Evolutionary conservation across 2,329 filamentous ascomycete species (phyloP), one percentile per base, ranked within the genome.

Genomic region (Pseudogymnoascus pannorum): DNA sequence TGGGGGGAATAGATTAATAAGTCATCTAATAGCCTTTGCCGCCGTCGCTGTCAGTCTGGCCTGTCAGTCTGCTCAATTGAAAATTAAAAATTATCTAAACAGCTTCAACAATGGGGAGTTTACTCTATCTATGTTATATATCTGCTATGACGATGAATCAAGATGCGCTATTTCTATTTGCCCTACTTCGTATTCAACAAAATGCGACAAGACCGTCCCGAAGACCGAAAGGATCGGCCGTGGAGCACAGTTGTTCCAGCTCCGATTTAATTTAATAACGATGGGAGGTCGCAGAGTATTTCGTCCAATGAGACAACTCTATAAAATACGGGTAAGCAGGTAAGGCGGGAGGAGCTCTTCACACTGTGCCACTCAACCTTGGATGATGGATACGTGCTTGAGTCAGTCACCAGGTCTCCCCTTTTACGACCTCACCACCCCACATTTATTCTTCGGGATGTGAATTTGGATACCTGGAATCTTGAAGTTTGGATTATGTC

Each of bases 201-300:
- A 14, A 7, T 26, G 29, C 44, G 18, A 54, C n/a, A 31, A 31
- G 12, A n/a, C n/a, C 18, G 9, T 2, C 44, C 44, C 18, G 44
- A 54, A 54, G 24, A 54, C 24, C 9, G n/a, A 18, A 31, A 31
- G 8, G 44, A 31, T 31, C n/a, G 5, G 7, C 22, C 5, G 9
- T 54, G 44, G 44, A 54, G 8, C 44, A 31, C 44, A 16, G 44
- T 51, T 54, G 24, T 31, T 54, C 44, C 44, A 54, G n/a, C n/a
- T 54, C 24, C 44, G 44, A 16, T 29, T 54, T 29, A 54, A 54
- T 54, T 54, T 31, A 3, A n/a, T 31, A 29, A 54, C n/a, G 22
- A 26, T n/a, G 16, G 5, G n/a, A 14, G 31, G n/a, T 54, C n/a
- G 44, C 24, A 54, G 18, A n/a, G 31, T 6, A 18, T 31, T 54